Evolutionary conservation across 2,329 filamentous ascomycete genomes (phyloP).

Genomic region (Penicillium palitans): DNA sequence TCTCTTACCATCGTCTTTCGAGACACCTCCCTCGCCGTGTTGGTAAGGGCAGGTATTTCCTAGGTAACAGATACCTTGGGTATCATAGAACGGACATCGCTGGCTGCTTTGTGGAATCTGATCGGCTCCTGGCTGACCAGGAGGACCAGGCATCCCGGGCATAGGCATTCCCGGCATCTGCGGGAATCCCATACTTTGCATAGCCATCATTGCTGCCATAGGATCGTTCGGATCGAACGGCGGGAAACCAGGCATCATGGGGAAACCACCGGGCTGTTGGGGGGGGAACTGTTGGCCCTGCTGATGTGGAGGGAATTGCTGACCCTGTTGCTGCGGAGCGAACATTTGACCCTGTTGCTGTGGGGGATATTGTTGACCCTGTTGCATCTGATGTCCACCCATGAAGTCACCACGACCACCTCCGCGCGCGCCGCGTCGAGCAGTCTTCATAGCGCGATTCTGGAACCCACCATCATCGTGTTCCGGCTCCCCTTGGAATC

Average conservation of each 20-base stretch:
- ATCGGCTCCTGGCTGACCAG: conserved; percentile 30
- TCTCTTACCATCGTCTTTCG: conserved; percentile 39
- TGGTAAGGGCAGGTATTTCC: conserved; percentile 59
- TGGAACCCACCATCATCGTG: conserved; percentile 42
- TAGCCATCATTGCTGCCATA: conserved; percentile 54
- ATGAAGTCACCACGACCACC: conserved; percentile 47
- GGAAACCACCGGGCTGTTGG: conserved; percentile 34
- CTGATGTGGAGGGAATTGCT: conserved; percentile 31
- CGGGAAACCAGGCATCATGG: conserved; percentile 49
- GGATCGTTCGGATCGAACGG: conserved; percentile 58
- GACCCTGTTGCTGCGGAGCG: conserved; percentile 23
- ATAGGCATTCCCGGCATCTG: conserved; percentile 51
- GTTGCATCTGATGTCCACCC: conserved; percentile 30
- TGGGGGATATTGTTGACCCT: conserved; percentile 32
- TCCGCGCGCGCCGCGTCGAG: conserved; percentile 40
- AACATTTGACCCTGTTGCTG: conserved; percentile 29
- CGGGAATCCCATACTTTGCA: conserved; percentile 55
- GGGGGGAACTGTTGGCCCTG: conserved; percentile 31
- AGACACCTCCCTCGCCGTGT: conserved; percentile 50
- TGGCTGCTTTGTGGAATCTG: conserved; percentile 33
- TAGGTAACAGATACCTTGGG: conserved; percentile 58
- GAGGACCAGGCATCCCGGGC: conserved; percentile 36
- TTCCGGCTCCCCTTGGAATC: conserved; percentile 49
- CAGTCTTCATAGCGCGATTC: conserved; percentile 51
- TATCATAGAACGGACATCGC: conserved; percentile 60